phyloP scores from a whole-genome alignment of 139 green algal genomes.

The Chlamydomonas asymmetrica region DNA sequence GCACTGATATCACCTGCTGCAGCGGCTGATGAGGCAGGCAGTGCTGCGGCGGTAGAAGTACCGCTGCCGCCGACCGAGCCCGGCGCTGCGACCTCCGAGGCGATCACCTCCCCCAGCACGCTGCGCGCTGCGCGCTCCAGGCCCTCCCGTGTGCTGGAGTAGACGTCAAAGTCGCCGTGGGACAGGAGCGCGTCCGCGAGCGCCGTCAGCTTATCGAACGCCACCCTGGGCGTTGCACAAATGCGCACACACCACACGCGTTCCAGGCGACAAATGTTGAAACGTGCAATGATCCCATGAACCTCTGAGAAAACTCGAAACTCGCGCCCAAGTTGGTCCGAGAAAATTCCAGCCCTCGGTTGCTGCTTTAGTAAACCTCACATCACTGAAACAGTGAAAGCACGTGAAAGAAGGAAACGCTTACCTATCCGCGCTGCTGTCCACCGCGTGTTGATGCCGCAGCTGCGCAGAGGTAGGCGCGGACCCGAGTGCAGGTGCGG shows the following conservation, averaged over 20 bases:
- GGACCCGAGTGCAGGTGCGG: no score
- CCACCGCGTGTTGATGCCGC: no score
- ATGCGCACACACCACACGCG: neutral
- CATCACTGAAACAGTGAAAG: no score
- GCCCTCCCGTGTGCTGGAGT: constrained; percentile 25
- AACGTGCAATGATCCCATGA: neutral
- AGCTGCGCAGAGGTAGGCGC: no score
- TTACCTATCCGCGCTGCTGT: no score
- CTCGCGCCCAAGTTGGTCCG: neutral
- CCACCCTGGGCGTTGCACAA: no score
- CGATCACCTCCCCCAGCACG: neutral
- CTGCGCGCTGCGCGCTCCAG: constrained; percentile 22
- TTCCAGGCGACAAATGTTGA: neutral
- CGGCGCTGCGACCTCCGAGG: neutral
- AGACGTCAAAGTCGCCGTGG: constrained; percentile 22
- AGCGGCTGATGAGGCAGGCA: neutral
- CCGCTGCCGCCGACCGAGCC: neutral
- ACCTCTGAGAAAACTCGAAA: neutral
- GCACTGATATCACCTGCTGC: neutral
- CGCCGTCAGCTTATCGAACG: constrained; percentile 28
- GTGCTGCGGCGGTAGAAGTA: neutral
- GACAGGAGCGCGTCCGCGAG: constrained; percentile 26
- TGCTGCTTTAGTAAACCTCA: no score
- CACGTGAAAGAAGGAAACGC: no score
- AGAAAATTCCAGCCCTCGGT: no score